phyloP scores from a whole-genome alignment of 148 eudicot species.

The Amaranthus palmeri region DNA sequence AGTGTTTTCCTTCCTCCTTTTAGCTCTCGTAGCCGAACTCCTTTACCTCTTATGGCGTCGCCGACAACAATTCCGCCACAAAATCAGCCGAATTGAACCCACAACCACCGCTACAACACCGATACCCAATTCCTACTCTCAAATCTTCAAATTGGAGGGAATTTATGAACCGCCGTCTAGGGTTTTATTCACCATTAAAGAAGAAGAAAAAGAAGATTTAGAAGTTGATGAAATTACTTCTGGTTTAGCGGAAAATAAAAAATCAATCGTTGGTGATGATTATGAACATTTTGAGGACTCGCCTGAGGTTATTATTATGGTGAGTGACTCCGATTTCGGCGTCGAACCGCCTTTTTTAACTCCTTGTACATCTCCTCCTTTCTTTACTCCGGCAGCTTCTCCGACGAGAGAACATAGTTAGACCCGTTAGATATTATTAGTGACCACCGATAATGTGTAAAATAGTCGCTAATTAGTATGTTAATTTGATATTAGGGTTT shows the following conservation, averaged over 20 bases:
- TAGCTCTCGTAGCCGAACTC: constrained; percentile 28
- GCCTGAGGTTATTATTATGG: constrained; percentile 12
- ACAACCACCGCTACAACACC: neutral
- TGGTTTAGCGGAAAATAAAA: neutral
- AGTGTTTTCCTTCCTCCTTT: constrained; percentile 27
- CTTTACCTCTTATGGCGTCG: constrained; percentile 29
- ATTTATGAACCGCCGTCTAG: constrained; percentile 15
- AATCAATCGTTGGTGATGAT: neutral
- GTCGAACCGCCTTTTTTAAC: constrained; percentile 28
- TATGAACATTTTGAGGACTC: neutral
- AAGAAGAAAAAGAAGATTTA: constrained; percentile 22
- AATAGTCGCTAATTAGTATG: neutral
- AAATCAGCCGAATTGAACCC: constrained; percentile 19
- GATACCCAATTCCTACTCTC: neutral
- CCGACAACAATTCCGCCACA: constrained; percentile 10
- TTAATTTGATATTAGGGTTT: too few species aligned
- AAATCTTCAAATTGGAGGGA: neutral
- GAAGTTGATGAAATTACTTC: constrained; percentile 4
- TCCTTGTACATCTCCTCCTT: constrained; percentile 25
- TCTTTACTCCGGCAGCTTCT: constrained; percentile 21
- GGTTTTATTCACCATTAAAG: constrained; percentile 29
- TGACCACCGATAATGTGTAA: neutral
- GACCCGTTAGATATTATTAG: too few species aligned
- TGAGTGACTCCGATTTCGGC: constrained; percentile 15
- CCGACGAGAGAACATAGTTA: constrained; percentile 11